Base-by-base conservation (phyloP, 345 rosid genomes). In the Eucalyptus brandiana region DNA sequence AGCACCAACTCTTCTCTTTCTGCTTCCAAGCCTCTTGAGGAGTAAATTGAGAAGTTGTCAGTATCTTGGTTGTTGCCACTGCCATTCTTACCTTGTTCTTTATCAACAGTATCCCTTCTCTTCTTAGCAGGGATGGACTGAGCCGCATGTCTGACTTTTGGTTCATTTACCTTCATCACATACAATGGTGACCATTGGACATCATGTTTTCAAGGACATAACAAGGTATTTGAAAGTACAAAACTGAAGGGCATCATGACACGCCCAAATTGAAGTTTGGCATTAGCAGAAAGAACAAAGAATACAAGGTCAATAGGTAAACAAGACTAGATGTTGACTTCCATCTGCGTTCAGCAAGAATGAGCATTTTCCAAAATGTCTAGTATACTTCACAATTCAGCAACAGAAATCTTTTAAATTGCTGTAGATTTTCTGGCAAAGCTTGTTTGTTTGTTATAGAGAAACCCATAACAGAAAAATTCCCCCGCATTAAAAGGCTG, bases 51-150 rank as follows among this genome's bases (percentile, higher is more conserved):
- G 86, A 90, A 88, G 91, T 88, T 90, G 56, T 96, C 95, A 47
- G 89, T 92, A 88, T 94, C 98, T 91, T 94, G 93, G 86, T 92
- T 93, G 87, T 88, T 89, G 86, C 91, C 80, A 48, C 91, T 72
- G 62, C 89, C 89, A 91, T 87, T 88, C 91, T 90, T 94, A 88
- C 56, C 90, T 86, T 91, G 94, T 28, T 92, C 94, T 88, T 92
- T 91, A 26, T 94, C 97, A 56, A 91, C 96, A 30, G 83, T 87
- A 60, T 95, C 95, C 91, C 90, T 94, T 92, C 92, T 97, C 96
- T 95, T 98, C 93, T 93, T 97, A 45, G 90, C 89, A 4, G 95
- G 94, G 85, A 94, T 91, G 42, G 97, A 89, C 51, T 94, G 97
- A 94, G 94, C 89, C 53, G 86, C 93, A 90, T 89, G 94, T 92